Percentiles rank a stretch among this genome's conserved stretches.
Evolutionary conservation across 805 yeast species (phyloP).

Genomic region (Starmera dryadoides): DNA sequence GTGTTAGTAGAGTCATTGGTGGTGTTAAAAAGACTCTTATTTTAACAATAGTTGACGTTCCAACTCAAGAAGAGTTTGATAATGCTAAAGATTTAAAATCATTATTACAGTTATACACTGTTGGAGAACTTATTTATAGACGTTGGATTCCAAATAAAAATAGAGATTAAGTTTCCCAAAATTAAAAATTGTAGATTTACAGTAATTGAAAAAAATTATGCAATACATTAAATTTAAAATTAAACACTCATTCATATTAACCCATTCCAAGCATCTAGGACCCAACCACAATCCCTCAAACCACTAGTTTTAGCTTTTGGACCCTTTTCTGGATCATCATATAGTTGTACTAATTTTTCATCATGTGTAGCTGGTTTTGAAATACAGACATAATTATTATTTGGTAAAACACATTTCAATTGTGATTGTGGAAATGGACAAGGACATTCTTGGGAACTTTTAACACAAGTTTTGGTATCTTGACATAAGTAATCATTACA

Average conservation of each 20-base stretch:
- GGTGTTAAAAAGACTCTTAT: conserved; percentile 80
- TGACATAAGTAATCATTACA: conserved; percentile 76
- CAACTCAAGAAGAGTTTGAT: conserved; percentile 29
- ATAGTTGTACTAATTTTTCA: conserved; percentile 22
- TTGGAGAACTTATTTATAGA: conserved; percentile 62
- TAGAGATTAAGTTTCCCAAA: conserved; percentile 44
- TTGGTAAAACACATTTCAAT: conserved; percentile 71
- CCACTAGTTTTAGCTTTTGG: conserved; percentile 39
- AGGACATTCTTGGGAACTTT: conserved; percentile 66
- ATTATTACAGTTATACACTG: conserved; percentile 35
- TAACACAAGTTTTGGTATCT: conserved; percentile 76
- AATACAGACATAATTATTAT: conserved; percentile 66
- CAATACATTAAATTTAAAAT: not conserved
- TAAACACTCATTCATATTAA: conserved; percentile 21
- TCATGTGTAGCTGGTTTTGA: conserved; percentile 64
- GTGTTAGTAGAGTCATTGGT: conserved; percentile 73
- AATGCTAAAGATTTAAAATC: conserved; percentile 19
- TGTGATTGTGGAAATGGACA: conserved; percentile 88
- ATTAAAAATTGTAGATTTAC: not conserved
- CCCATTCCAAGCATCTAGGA: conserved; percentile 62
- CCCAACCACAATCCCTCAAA: conserved; percentile 83
- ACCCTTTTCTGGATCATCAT: conserved; percentile 41
- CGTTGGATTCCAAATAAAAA: conserved; percentile 86
- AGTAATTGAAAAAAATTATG: not conserved
- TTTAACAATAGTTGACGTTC: conserved; percentile 56